Evolutionary conservation across 176 grass and related monocot genomes (phyloP).

Genomic region (Saccharum spontaneum): DNA sequence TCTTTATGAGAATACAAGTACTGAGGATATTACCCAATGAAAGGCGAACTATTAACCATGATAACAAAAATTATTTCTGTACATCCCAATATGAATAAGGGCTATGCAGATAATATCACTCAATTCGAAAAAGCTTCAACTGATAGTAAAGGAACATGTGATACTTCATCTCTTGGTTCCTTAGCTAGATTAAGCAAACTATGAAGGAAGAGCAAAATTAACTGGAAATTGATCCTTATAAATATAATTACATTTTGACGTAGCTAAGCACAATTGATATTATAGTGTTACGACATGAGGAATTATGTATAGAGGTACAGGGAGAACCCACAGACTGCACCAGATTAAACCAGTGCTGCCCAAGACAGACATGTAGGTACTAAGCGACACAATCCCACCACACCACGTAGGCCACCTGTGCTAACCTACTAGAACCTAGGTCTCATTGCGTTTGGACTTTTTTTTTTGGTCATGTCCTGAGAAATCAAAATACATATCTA

Average conservation of each 20-base stretch:
- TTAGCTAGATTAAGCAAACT: background rate
- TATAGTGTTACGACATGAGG: background rate
- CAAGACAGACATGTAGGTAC: background rate
- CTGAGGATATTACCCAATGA: background rate
- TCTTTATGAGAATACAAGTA: constrained; percentile 27
- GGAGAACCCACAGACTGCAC: background rate
- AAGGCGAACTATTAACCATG: background rate
- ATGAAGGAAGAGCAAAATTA: background rate
- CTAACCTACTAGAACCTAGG: background rate
- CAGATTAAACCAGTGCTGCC: background rate
- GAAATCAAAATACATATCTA: background rate
- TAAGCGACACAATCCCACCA: background rate
- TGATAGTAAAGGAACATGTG: background rate
- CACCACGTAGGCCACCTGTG: background rate
- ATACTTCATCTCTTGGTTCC: background rate
- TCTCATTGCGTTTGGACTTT: background rate
- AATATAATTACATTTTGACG: background rate
- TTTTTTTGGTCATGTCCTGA: background rate
- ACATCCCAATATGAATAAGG: background rate
- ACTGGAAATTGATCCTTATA: background rate
- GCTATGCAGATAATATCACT: constrained; percentile 5
- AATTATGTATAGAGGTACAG: background rate
- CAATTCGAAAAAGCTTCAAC: constrained; percentile 6
- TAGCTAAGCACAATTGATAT: background rate
- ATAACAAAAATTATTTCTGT: background rate